Evolutionary conservation across 345 rosid genomes (phyloP).

Genomic region (Camelina laxa): DNA sequence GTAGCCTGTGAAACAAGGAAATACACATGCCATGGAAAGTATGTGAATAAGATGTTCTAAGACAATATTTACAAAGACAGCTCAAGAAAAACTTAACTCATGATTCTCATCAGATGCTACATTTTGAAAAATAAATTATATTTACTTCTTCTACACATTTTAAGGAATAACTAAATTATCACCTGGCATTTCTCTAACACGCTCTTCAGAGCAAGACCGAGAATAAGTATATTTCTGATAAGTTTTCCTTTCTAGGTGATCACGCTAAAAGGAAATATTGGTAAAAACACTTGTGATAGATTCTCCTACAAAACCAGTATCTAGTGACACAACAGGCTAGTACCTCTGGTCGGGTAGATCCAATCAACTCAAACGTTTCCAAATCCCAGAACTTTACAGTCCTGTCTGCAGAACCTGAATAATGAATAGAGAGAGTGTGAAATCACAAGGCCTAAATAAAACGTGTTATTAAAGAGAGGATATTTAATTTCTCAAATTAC

Average conservation of each 20-base stretch:
- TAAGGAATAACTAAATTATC: background rate
- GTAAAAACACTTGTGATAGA: background rate
- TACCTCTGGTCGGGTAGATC: conserved; percentile 96
- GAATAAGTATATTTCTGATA: conserved; percentile 15
- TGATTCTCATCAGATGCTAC: conserved; percentile 18
- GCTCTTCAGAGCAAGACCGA: background rate
- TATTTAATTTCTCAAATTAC: conserved; percentile 20
- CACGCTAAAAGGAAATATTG: background rate
- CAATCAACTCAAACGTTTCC: conserved; percentile 97
- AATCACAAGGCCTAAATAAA: conserved; percentile 27
- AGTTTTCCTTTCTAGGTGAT: conserved; percentile 6
- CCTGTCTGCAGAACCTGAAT: conserved; percentile 94
- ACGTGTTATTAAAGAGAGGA: conserved; percentile 18
- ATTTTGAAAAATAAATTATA: background rate
- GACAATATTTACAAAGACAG: conserved; percentile 1
- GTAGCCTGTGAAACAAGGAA: conserved; percentile 59
- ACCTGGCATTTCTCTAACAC: conserved; percentile 2
- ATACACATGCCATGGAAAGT: background rate
- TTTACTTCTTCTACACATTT: background rate
- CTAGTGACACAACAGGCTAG: conserved; percentile 26
- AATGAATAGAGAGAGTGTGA: conserved; percentile 31
- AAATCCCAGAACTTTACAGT: conserved; percentile 99
- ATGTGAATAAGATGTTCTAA: background rate
- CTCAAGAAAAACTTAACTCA: conserved; percentile 5
- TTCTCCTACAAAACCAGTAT: conserved; percentile 23